A percentile compares a stretch with the other conserved stretches of the same genome.
Evolutionary conservation across 257 asterid species (phyloP).

Genomic region (Jaltomata sinuosa): DNA sequence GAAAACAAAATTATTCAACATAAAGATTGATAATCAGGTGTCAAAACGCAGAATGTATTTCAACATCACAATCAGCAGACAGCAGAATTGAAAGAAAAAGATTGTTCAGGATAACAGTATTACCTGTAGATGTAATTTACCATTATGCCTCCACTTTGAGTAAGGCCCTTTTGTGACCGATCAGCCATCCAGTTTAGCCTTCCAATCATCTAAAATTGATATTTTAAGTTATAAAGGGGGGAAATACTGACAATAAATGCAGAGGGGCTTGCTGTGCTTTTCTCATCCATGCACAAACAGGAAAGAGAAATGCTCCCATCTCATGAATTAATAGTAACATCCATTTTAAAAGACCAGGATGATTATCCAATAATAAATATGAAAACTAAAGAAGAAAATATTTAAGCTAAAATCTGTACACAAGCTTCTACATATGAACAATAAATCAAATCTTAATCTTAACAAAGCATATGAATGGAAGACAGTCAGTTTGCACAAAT

Average conservation of each 20-base stretch:
- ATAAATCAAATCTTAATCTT: neutral
- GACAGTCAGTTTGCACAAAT: neutral
- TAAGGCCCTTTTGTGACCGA: conserved; percentile 74
- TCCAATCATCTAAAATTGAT: conserved; percentile 58
- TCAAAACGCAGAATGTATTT: neutral
- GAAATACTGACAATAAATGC: neutral
- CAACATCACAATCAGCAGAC: neutral
- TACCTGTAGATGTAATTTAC: conserved; percentile 85
- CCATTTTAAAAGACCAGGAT: neutral
- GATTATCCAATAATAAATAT: neutral
- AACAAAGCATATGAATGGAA: neutral
- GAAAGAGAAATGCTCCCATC: neutral
- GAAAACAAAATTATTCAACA: neutral
- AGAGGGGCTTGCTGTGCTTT: neutral
- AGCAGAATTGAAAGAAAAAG: neutral
- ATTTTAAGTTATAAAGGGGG: neutral
- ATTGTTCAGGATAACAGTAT: neutral
- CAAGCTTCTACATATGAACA: neutral
- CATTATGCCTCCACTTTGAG: conserved; percentile 91
- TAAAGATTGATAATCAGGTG: neutral
- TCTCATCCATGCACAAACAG: neutral
- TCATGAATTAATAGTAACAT: neutral
- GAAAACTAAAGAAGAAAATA: neutral
- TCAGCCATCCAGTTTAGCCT: conserved; percentile 95
- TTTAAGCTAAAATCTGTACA: neutral